phyloP scores from a whole-genome alignment of 2,329 filamentous ascomycete species.

The Neonectria punicea region DNA sequence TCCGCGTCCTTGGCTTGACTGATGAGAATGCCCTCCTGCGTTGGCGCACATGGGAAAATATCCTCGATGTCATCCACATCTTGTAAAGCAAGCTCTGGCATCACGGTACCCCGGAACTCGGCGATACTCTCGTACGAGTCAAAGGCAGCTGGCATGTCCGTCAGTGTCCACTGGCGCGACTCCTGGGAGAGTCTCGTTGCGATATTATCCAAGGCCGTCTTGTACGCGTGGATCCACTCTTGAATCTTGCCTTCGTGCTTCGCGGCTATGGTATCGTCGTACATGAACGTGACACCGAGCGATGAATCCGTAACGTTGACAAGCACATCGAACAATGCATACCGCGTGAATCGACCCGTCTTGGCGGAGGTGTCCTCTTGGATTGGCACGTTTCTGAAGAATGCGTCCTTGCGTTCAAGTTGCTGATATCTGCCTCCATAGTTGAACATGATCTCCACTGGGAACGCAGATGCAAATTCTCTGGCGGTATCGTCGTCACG shows the following conservation, averaged over 20 bases:
- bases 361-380: neutral
- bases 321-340: neutral
- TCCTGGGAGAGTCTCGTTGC: neutral
- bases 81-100: neutral
- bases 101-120: constrained; percentile 1
- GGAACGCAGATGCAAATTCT: neutral
- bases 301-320: neutral
- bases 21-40: constrained; percentile 25
- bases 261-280: neutral
- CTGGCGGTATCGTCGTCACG: neutral
- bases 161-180: constrained; percentile 1
- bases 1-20: constrained; percentile 18
- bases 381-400: neutral
- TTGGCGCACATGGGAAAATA: constrained; percentile 23
- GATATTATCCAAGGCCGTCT: neutral
- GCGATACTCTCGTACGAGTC: neutral
- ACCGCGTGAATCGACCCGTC: neutral
- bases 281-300: neutral
- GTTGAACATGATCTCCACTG: constrained; percentile 9
- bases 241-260: neutral
- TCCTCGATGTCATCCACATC: constrained; percentile 8
- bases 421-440: constrained; percentile 4
- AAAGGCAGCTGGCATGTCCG: neutral
- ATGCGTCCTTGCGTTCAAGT: neutral
- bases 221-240: neutral